Conservation (phyloP, 176 grass and related monocot species). For the Oryza nivara region DNA sequence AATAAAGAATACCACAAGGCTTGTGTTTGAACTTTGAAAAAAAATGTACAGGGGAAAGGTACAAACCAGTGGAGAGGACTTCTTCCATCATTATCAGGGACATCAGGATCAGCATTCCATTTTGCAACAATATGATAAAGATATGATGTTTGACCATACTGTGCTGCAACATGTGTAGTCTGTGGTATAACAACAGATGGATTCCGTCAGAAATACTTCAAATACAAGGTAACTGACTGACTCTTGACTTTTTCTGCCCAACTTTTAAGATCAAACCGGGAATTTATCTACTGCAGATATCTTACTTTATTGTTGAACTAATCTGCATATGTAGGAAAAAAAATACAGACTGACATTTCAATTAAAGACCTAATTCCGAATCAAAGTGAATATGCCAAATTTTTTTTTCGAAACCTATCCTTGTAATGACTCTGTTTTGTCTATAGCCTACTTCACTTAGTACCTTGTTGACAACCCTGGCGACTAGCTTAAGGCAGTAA, state of each 20-base stretch:
- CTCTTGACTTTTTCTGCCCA: background rate
- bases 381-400: conserved; percentile 21
- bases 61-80: conserved; percentile 91
- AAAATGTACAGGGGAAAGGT: conserved; percentile 1
- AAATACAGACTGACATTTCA: background rate
- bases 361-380: conserved; percentile 11
- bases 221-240: conserved; percentile 8
- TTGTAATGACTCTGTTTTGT: background rate
- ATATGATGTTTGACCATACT: conserved; percentile 95
- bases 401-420: background rate
- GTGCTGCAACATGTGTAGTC: conserved; percentile 93
- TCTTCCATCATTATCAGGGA: conserved; percentile 97
- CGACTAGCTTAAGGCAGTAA: background rate
- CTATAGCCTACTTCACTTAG: background rate
- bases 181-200: conserved; percentile 49
- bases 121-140: conserved; percentile 82
- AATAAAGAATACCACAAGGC: background rate
- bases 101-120: conserved; percentile 98
- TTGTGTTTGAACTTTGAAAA: background rate
- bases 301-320: conserved; percentile 1
- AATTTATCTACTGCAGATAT: conserved; percentile 8
- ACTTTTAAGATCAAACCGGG: conserved; percentile 14
- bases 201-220: conserved; percentile 6
- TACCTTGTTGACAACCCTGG: background rate
- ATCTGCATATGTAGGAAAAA: conserved; percentile 31